These are phyloP conservation scores for Picea glauca DNA, from an alignment of 75 land plant species.

Conservation along the genomic window DNA sequence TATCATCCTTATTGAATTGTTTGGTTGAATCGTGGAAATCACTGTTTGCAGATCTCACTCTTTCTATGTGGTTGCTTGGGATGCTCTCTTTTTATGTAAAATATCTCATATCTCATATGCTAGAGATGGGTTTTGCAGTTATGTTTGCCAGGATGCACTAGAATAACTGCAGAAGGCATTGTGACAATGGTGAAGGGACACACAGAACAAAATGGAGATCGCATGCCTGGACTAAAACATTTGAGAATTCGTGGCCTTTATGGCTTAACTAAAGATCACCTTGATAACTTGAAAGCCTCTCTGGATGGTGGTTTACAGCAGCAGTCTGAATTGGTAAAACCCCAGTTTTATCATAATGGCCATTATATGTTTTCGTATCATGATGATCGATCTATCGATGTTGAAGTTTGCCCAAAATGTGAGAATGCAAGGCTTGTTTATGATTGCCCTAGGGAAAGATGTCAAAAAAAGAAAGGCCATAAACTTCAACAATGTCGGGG, in stretches of 20 bases:
- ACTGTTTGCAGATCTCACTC: too few species aligned
- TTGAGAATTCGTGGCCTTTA: slow-evolving; percentile 64
- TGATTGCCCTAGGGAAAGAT: slow-evolving; percentile 66
- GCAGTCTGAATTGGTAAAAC: slow-evolving; percentile 21
- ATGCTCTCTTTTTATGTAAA: too few species aligned
- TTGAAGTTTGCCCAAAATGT: slow-evolving; percentile 78
- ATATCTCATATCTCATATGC: too few species aligned
- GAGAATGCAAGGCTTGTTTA: slow-evolving; percentile 56
- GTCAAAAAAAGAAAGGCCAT: slow-evolving; percentile 33
- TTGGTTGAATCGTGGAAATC: too few species aligned
- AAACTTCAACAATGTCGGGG: slow-evolving; percentile 50
- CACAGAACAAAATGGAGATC: slow-evolving; percentile 15
- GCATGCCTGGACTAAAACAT: slow-evolving; percentile 39
- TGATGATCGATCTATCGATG: slow-evolving; percentile 64
- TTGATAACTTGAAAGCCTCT: slow-evolving; percentile 38
- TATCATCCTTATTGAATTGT: too few species aligned
- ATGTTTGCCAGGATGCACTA: slow-evolving; percentile 70
- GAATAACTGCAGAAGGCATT: slow-evolving; percentile 62
- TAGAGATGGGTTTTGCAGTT: slow-evolving; percentile 37
- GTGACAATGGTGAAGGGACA: slow-evolving; percentile 44
- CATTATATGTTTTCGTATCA: slow-evolving; percentile 26
- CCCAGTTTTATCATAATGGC: slow-evolving; percentile 49
- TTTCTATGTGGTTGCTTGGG: too few species aligned
- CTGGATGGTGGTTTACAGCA: slow-evolving; percentile 18
- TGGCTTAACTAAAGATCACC: slow-evolving; percentile 54